Conservation (phyloP, 2,329 filamentous ascomycete species). For the Botrytis tulipae region DNA sequence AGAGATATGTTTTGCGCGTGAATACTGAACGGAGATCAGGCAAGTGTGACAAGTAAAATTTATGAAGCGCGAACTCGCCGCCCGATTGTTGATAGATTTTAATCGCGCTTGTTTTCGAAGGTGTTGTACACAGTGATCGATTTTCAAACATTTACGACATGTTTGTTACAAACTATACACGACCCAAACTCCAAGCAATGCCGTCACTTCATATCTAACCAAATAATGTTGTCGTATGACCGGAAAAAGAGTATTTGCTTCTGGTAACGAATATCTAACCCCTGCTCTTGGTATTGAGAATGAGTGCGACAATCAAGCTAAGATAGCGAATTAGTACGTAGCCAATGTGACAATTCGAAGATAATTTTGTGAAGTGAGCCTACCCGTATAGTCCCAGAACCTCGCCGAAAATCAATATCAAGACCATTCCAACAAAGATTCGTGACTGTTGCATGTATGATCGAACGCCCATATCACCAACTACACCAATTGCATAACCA, state of each 20-base stretch:
- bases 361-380: slow-evolving; percentile 38
- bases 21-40: background rate
- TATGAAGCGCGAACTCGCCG: background rate
- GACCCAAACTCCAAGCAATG: slow-evolving; percentile 38
- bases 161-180: slow-evolving; percentile 30
- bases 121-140: slow-evolving; percentile 30
- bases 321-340: slow-evolving; percentile 23
- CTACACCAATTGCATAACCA: slow-evolving; percentile 93
- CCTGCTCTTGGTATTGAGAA: slow-evolving; percentile 76
- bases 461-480: slow-evolving; percentile 90
- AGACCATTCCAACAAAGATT: slow-evolving; percentile 97
- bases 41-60: background rate
- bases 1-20: background rate
- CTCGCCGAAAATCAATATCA: slow-evolving; percentile 98
- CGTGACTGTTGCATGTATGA: slow-evolving; percentile 95
- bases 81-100: background rate
- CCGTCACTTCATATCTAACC: slow-evolving; percentile 31
- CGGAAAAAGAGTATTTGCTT: slow-evolving; percentile 6
- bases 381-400: slow-evolving; percentile 96
- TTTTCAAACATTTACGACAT: slow-evolving; percentile 25
- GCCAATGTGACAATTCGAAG: background rate
- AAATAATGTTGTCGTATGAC: slow-evolving; percentile 28
- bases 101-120: slow-evolving; percentile 11
- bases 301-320: slow-evolving; percentile 87
- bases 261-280: slow-evolving; percentile 27